Evolutionary conservation across 805 yeast species (phyloP).

Genomic region (Candida maris): DNA sequence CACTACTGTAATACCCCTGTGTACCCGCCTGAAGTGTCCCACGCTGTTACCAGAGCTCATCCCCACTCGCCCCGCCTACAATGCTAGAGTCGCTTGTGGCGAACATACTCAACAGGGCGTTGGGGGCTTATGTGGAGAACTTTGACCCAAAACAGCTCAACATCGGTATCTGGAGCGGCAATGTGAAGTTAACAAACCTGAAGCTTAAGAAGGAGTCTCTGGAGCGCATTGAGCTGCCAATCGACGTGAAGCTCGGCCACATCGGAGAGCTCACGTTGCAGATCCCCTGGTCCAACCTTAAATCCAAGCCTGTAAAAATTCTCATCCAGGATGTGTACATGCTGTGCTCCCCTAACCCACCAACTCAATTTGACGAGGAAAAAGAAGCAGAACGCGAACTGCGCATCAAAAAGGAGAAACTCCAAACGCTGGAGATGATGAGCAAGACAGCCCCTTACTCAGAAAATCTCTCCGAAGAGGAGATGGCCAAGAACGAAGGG

Average conservation of each 20-base stretch:
- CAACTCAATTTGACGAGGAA: constrained; percentile 50
- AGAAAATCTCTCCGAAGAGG: constrained; percentile 33
- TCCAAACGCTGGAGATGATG: constrained; percentile 63
- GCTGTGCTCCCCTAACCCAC: constrained; percentile 70
- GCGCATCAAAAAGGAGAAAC: constrained; percentile 61
- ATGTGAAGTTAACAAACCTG: constrained; percentile 78
- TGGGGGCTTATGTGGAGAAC: constrained; percentile 82
- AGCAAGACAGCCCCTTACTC: constrained; percentile 38
- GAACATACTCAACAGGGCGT: constrained; percentile 53
- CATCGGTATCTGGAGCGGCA: constrained; percentile 97
- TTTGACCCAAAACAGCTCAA: constrained; percentile 94
- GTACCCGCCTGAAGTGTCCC: no score
- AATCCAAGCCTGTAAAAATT: constrained; percentile 87
- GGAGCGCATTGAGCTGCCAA: constrained; percentile 80
- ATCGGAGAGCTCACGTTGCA: constrained; percentile 84
- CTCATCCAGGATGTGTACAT: constrained; percentile 82
- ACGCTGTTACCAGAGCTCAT: no score
- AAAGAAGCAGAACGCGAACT: constrained; percentile 59
- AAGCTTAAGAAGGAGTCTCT: constrained; percentile 83
- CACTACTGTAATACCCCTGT: no score
- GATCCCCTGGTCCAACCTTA: constrained; percentile 95
- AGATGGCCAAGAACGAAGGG: constrained; percentile 58
- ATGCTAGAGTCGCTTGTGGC: constrained; percentile 72
- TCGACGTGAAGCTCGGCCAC: constrained; percentile 85
- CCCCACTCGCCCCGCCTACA: neutral